These are phyloP conservation scores for Casuarina cunninghamiana DNA, from an alignment of 306 rosid species.

Conservation along the genomic window DNA sequence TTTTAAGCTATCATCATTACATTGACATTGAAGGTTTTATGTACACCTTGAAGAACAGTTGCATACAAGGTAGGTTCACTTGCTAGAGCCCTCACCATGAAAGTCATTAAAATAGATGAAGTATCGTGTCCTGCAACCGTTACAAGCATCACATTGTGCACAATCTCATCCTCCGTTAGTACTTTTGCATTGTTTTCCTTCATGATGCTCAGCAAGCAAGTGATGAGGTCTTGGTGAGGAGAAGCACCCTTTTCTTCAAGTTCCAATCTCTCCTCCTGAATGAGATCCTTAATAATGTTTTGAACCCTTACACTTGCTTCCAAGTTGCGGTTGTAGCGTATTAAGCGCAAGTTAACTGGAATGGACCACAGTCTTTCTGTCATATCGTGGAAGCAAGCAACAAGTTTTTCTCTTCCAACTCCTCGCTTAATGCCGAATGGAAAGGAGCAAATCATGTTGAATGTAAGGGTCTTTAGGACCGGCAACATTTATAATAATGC, in stretches of 20 bases:
- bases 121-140: conserved; percentile 82
- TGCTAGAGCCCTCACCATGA: conserved; percentile 39
- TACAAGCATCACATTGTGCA: conserved; percentile 53
- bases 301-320: conserved; percentile 41
- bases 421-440: conserved; percentile 25
- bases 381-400: conserved; percentile 46
- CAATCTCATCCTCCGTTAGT: conserved; percentile 55
- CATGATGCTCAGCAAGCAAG: conserved; percentile 23
- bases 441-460: conserved; percentile 65
- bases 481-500: conserved; percentile 53
- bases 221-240: too few species aligned
- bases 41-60: too few species aligned
- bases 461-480: conserved; percentile 68
- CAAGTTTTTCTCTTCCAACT: conserved; percentile 44
- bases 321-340: conserved; percentile 59
- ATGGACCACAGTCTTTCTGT: conserved; percentile 61
- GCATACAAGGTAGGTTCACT: too few species aligned
- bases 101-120: conserved; percentile 58
- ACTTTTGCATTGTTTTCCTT: conserved; percentile 37
- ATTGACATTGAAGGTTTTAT: too few species aligned
- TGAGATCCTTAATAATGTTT: conserved; percentile 26
- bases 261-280: conserved; percentile 42
- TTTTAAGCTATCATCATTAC: too few species aligned
- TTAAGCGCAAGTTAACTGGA: conserved; percentile 68
- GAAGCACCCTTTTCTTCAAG: conserved; percentile 30